A percentile compares a stretch with the other conserved stretches of the same genome.
These are phyloP conservation scores for Zangia roseola DNA, from an alignment of 768 basidiomycete genomes.

Conservation along the genomic window DNA sequence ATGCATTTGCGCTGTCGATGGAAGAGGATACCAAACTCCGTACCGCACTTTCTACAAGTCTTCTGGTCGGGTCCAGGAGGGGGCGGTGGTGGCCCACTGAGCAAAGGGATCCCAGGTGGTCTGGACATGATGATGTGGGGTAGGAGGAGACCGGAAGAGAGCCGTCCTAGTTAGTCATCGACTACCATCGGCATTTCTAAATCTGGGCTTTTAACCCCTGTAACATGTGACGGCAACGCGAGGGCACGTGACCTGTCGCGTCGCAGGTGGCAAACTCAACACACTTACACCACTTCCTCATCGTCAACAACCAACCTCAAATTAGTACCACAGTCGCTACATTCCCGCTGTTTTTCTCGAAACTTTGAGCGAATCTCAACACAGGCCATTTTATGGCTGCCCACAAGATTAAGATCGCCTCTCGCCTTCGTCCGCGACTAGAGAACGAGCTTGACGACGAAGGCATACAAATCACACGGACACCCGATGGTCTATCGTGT, in stretches of 20 bases:
- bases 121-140: conserved; percentile 18
- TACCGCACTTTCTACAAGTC: conserved; percentile 68
- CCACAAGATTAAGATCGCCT: conserved; percentile 68
- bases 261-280: conserved; percentile 25
- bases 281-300: neutral
- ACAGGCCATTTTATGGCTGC: conserved; percentile 11
- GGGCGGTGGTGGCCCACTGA: conserved; percentile 63
- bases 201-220: neutral
- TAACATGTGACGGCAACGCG: neutral
- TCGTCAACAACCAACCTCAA: neutral
- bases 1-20: conserved; percentile 64
- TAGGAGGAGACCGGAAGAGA: neutral
- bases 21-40: conserved; percentile 69
- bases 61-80: conserved; percentile 26
- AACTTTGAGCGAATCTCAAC: no score
- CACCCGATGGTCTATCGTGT: conserved; percentile 41
- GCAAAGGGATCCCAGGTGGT: conserved; percentile 57
- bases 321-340: no score
- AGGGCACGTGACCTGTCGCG: conserved; percentile 29
- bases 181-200: conserved; percentile 14
- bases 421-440: conserved; percentile 67
- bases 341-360: no score
- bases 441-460: conserved; percentile 61
- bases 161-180: conserved; percentile 1
- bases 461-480: conserved; percentile 51